Percentiles rank a stretch among this genome's conserved stretches.
phyloP scores from a whole-genome alignment of 441 rosid species.

The Gossypium lobatum region DNA sequence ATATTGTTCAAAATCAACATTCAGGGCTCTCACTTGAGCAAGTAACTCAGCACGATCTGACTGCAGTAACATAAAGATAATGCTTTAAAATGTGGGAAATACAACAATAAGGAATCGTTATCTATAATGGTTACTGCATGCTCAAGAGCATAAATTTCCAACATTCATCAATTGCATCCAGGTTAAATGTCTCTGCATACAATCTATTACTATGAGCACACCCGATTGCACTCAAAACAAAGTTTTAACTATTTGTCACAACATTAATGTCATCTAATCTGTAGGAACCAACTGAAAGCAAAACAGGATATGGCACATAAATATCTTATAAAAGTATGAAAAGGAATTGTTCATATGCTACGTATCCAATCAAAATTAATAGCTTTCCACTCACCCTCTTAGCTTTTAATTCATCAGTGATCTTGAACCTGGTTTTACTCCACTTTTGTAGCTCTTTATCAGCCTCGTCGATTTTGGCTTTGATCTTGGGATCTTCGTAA shows the following conservation, averaged over 20 bases:
- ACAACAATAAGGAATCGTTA: background rate
- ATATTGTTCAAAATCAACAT: conserved; percentile 52
- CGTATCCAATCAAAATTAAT: background rate
- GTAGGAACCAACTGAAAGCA: too few species aligned
- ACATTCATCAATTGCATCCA: background rate
- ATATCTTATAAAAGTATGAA: background rate
- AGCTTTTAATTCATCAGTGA: conserved; percentile 39
- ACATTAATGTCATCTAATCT: background rate
- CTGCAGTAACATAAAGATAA: conserved; percentile 33
- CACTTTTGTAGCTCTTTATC: conserved; percentile 55
- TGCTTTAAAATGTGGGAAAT: background rate
- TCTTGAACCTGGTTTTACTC: conserved; percentile 38
- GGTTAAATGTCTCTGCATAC: background rate
- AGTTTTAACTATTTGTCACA: background rate
- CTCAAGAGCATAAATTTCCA: background rate
- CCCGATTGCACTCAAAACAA: background rate
- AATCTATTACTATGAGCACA: background rate
- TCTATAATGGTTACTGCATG: background rate
- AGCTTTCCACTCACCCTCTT: conserved; percentile 54
- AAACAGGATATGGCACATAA: background rate
- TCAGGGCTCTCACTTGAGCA: conserved; percentile 48
- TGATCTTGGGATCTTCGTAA: conserved; percentile 67
- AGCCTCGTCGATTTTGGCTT: conserved; percentile 54
- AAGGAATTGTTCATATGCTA: background rate
- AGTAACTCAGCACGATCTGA: conserved; percentile 44